phyloP scores from a whole-genome alignment of 306 rosid species.

The Acacia crassicarpa region DNA sequence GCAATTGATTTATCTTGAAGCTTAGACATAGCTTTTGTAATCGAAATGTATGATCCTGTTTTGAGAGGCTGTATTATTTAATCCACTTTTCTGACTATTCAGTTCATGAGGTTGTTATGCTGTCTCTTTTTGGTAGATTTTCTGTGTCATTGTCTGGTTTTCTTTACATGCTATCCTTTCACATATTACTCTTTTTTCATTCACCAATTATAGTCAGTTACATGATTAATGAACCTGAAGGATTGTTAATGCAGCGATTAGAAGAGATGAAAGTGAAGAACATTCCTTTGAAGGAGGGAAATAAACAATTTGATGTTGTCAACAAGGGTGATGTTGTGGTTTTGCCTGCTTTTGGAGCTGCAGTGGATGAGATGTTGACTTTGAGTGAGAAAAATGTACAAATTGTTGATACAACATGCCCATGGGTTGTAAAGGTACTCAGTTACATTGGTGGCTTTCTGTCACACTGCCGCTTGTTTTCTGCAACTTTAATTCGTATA shows the following conservation, averaged over 20 bases:
- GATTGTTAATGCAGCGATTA: slow-evolving; percentile 55
- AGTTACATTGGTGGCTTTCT: slow-evolving; percentile 11
- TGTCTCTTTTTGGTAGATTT: background rate
- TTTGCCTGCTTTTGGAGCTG: slow-evolving; percentile 99
- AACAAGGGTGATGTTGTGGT: slow-evolving; percentile 85
- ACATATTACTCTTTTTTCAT: background rate
- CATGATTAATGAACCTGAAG: slow-evolving; percentile 2
- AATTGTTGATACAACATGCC: slow-evolving; percentile 96
- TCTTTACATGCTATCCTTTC: background rate
- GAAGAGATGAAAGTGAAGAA: slow-evolving; percentile 90
- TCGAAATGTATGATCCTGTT: background rate
- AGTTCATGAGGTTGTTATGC: slow-evolving; percentile 16
- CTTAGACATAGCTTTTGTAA: background rate
- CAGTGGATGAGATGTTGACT: slow-evolving; percentile 90
- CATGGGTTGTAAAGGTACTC: slow-evolving; percentile 95
- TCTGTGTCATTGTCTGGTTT: slow-evolving; percentile 7
- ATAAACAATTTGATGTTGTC: slow-evolving; percentile 82
- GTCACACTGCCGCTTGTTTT: background rate
- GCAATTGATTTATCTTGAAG: background rate
- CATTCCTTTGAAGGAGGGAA: slow-evolving; percentile 66
- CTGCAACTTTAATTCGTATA: background rate
- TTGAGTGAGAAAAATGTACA: slow-evolving; percentile 81
- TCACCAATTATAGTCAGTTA: background rate
- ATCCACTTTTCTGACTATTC: background rate
- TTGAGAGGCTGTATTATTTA: background rate